A percentile compares a stretch with the other conserved stretches of the same genome.
Conservation (phyloP, 768 basidiomycete species). For the Psilocybe sp. region DNA sequence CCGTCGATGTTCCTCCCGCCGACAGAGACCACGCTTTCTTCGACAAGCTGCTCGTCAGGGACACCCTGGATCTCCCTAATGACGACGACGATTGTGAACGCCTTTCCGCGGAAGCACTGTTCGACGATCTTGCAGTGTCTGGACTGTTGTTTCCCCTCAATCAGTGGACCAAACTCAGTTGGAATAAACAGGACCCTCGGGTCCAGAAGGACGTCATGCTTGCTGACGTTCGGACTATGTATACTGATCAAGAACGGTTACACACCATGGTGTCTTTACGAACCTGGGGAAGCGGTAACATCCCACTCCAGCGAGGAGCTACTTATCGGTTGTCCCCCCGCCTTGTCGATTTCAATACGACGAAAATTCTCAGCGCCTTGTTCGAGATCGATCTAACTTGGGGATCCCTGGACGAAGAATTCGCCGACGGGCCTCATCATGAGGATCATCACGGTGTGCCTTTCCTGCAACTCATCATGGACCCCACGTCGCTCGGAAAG, state of each 20-base stretch:
- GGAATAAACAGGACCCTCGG: slow-evolving; percentile 35
- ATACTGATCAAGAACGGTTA: slow-evolving; percentile 20
- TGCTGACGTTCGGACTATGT: slow-evolving; percentile 41
- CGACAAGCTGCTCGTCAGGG: slow-evolving; percentile 42
- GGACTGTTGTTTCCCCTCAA: slow-evolving; percentile 43
- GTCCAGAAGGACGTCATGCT: slow-evolving; percentile 37
- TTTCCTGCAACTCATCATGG: slow-evolving; percentile 41
- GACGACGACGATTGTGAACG: slow-evolving; percentile 20
- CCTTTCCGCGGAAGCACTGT: slow-evolving; percentile 45
- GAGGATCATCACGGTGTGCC: slow-evolving; percentile 25
- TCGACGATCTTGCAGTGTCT: slow-evolving; percentile 47
- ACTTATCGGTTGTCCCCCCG: slow-evolving; percentile 46
- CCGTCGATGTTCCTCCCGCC: slow-evolving; percentile 34
- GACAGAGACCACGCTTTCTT: slow-evolving; percentile 41
- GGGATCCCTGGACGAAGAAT: slow-evolving; percentile 15
- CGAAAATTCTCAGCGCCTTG: slow-evolving; percentile 41
- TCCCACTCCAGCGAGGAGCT: slow-evolving; percentile 27
- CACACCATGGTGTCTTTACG: slow-evolving; percentile 34
- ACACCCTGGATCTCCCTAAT: slow-evolving; percentile 15
- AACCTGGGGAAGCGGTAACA: slow-evolving; percentile 33
- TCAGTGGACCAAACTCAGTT: slow-evolving; percentile 31
- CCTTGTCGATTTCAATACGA: slow-evolving; percentile 52
- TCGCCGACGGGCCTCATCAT: slow-evolving; percentile 1
- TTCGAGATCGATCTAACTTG: slow-evolving; percentile 45
- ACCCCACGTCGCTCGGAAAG: slow-evolving; percentile 37